phyloP scores from a whole-genome alignment of 1,284 basidiomycete species.

The Irpex sp. region DNA sequence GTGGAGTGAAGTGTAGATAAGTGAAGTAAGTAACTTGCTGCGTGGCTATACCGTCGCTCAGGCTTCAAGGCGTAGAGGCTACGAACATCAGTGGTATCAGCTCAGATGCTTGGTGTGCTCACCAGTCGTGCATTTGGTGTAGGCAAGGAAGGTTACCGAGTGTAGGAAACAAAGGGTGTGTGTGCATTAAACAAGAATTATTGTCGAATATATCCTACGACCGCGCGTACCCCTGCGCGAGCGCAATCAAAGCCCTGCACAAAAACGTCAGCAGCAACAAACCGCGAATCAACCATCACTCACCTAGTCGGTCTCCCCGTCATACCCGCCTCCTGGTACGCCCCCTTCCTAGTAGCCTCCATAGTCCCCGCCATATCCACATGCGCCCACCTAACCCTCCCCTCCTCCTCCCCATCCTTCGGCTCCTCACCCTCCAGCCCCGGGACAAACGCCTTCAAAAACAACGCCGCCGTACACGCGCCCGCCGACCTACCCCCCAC shows the following conservation, averaged over 20 bases:
- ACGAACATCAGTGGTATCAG: too few species aligned
- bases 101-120: too few species aligned
- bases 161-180: too few species aligned
- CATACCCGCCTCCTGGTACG: constrained; percentile 74
- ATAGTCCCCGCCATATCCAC: constrained; percentile 83
- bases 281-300: constrained; percentile 12
- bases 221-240: background rate
- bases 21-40: too few species aligned
- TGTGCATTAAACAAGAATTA: too few species aligned
- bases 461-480: constrained; percentile 79
- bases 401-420: constrained; percentile 34
- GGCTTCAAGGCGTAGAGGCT: too few species aligned
- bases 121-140: too few species aligned
- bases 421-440: constrained; percentile 55
- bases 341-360: constrained; percentile 54
- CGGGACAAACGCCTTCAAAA: constrained; percentile 79
- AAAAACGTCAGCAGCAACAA: background rate
- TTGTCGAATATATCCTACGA: background rate
- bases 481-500: constrained; percentile 73
- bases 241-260: background rate
- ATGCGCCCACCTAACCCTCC: constrained; percentile 70
- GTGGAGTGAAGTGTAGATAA: too few species aligned
- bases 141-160: too few species aligned
- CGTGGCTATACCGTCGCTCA: too few species aligned
- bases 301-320: constrained; percentile 75